These are phyloP conservation scores for Epichloe coenophiala DNA, from an alignment of 2,329 filamentous ascomycete genomes.

Conservation along the genomic window DNA sequence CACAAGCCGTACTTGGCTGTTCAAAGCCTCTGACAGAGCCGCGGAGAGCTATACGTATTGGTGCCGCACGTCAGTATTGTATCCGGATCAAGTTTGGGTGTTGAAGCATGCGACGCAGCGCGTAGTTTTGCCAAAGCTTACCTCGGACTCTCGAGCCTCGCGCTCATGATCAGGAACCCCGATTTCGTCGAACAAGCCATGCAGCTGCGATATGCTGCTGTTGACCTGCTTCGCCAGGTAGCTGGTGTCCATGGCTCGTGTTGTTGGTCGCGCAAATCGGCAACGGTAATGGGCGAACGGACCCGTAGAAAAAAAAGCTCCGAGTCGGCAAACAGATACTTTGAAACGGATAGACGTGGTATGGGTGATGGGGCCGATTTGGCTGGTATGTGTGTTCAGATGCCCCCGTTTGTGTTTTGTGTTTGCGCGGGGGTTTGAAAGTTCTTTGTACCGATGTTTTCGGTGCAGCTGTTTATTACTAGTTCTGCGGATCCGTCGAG, in stretches of 20 bases:
- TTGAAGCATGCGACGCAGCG: too few species aligned
- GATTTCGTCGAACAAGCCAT: constrained; percentile 94
- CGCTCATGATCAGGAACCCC: constrained; percentile 89
- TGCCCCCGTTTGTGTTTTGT: background rate
- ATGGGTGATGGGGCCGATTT: background rate
- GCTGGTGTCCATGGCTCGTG: constrained; percentile 62
- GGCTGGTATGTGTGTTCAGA: background rate
- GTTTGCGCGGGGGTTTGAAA: background rate
- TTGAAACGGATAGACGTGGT: background rate
- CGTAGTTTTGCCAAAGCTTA: constrained; percentile 19
- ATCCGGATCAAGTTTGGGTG: too few species aligned
- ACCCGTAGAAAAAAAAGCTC: background rate
- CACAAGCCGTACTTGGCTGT: constrained; percentile 77
- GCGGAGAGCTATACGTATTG: constrained; percentile 57
- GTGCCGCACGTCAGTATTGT: background rate
- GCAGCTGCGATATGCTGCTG: constrained; percentile 81
- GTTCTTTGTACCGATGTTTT: background rate
- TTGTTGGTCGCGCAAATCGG: background rate
- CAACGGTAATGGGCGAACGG: background rate
- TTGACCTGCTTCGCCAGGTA: constrained; percentile 93
- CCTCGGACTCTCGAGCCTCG: constrained; percentile 79
- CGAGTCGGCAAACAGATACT: background rate
- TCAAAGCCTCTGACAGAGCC: constrained; percentile 80
- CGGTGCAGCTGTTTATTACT: background rate
- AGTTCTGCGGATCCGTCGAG: background rate